A percentile compares a stretch with the other conserved stretches of the same genome.
phyloP scores from a whole-genome alignment of 805 yeast genomes.

The Candida mattraensis region DNA sequence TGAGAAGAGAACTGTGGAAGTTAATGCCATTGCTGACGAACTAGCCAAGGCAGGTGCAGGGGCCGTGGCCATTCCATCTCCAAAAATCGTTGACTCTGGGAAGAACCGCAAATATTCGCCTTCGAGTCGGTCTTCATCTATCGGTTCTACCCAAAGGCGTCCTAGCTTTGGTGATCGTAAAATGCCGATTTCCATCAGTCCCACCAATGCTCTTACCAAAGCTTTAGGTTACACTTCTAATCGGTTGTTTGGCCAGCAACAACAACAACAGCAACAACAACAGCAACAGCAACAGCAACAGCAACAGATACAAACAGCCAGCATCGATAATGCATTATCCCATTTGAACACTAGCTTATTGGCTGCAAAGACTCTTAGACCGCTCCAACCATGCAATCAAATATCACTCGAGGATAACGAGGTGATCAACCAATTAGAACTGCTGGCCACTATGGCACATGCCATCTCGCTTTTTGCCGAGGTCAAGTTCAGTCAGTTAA shows the following conservation, averaged over 20 bases:
- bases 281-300: conserved; percentile 16
- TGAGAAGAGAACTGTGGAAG: conserved; percentile 92
- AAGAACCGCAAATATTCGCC: conserved; percentile 34
- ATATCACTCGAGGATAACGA: conserved; percentile 33
- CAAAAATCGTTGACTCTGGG: conserved; percentile 4
- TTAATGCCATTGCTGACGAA: conserved; percentile 93
- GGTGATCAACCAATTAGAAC: conserved; percentile 55
- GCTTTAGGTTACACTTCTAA: conserved; percentile 89
- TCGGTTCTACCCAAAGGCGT: conserved; percentile 50
- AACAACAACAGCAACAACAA: conserved; percentile 13
- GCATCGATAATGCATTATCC: conserved; percentile 18
- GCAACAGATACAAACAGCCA: conserved; percentile 15
- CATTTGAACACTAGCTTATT: conserved; percentile 18
- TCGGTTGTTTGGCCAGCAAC: conserved; percentile 67
- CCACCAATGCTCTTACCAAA: conserved; percentile 84
- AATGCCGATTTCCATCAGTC: conserved; percentile 68
- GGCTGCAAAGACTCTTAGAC: conserved; percentile 24
- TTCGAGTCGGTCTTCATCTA: conserved; percentile 47
- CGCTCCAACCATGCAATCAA: conserved; percentile 25
- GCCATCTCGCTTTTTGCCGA: conserved; percentile 88
- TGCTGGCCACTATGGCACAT: conserved; percentile 84
- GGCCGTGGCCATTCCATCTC: conserved; percentile 39
- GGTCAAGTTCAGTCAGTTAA: conserved; percentile 81
- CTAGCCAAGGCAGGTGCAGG: conserved; percentile 52
- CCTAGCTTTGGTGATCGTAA: conserved; percentile 65